Evolutionary conservation across 441 rosid genomes (phyloP).

Genomic region (Cnidoscolus chayamansa): DNA sequence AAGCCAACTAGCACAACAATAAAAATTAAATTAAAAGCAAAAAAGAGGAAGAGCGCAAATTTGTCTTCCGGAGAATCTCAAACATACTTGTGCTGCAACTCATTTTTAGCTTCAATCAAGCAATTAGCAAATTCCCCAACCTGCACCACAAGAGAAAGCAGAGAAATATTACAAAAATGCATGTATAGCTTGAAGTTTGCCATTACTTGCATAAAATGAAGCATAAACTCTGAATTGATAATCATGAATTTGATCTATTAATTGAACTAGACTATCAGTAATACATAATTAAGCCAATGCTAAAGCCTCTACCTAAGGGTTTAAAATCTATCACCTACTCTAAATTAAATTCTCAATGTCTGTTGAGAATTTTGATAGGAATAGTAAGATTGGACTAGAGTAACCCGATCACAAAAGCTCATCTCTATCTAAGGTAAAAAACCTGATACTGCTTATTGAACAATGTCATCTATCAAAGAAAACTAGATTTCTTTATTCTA

Average conservation of each 20-base stretch:
- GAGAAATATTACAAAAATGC: not conserved
- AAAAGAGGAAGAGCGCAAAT: not conserved
- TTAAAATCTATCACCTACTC: not conserved
- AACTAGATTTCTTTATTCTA: not conserved
- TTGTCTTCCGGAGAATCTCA: slow-evolving; percentile 14
- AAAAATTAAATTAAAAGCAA: not conserved
- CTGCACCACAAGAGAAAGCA: slow-evolving; percentile 34
- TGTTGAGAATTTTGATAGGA: not conserved
- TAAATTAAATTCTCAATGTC: not conserved
- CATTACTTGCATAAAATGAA: not conserved
- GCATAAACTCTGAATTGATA: not conserved
- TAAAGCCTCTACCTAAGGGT: not conserved
- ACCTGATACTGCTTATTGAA: not conserved
- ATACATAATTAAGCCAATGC: not conserved
- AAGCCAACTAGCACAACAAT: not conserved
- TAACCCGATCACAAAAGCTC: not conserved
- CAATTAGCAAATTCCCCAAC: slow-evolving; percentile 82
- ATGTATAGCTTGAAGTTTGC: not conserved
- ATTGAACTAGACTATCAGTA: not conserved
- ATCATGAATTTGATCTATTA: not conserved
- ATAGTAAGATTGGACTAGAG: not conserved
- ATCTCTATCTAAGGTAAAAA: not conserved
- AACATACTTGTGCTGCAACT: slow-evolving; percentile 79
- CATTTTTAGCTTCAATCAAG: slow-evolving; percentile 69
- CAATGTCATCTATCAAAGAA: not conserved